Evolutionary conservation across 2,329 filamentous ascomycete species (phyloP), one percentile per base, ranked within the genome.

Genomic region (Monilinia aucupariae): DNA sequence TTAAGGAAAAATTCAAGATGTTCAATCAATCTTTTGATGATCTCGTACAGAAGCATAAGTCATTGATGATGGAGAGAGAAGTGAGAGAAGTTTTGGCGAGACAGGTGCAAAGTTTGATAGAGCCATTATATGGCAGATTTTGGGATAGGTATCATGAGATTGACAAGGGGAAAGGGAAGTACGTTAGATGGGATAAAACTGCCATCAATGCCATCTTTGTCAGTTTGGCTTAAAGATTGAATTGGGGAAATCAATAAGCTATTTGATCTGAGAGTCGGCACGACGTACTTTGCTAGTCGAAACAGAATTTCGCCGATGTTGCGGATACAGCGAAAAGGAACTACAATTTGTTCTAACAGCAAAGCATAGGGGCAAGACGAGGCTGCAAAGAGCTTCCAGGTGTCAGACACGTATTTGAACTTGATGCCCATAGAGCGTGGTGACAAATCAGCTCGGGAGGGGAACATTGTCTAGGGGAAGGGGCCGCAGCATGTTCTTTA

Each of bases 61-160:
- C 82, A 34, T 90, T 91, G 71, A 87, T 82, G 71, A 96, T 97
- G 90, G 94, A 99, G 78, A 85, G 85, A 30, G 93, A 97, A 74
- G 93, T 97, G 39, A 85, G 91, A 50, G 82, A 85, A 66, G 85
- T 89, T 76, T 83, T 97, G 71, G 87, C 86, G 20, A 86, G 88
- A 70, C 92, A 97, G 72, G 88, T 97, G 67, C 91, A 94, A 75
- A 87, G 88, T 70, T 91, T 96, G 78, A 87, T 99, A 62, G 93
- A 97, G 77, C 92, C 93, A 61, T 81, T 99, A 17, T 99, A 99
- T 78, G 89, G 89, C 66, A 84, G 94, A 52, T 99, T 99, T 77
- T 97, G 91, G 86, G 94, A 97, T 76, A 85, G 93, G 34, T 99
- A 99, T 74, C 92, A 97, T 74, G 94, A 97, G 77, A 87, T 97